Evolutionary conservation across 352 stramenopile genomes (phyloP).

Genomic region (Globisporangium alternatum): DNA sequence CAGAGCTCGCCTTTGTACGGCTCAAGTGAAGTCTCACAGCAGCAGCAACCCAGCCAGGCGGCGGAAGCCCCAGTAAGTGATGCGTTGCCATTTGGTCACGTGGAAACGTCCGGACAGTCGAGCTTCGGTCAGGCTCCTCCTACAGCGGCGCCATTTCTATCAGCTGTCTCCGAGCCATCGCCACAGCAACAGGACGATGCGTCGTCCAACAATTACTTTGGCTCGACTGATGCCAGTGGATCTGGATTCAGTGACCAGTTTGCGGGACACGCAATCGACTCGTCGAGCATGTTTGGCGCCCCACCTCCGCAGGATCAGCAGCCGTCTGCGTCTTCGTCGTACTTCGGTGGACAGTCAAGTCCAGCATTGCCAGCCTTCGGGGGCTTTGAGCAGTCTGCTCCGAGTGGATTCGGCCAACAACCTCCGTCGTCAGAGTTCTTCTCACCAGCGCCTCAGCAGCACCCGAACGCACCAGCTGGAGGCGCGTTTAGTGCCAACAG

Average conservation of each 20-base stretch:
- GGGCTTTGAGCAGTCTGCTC: conserved; percentile 22
- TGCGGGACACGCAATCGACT: not conserved
- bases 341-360: conserved; percentile 13
- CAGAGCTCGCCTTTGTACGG: not conserved
- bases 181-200: conserved; percentile 5
- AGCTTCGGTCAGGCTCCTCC: not conserved
- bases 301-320: conserved; percentile 11
- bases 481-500: not conserved
- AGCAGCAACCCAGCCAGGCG: not conserved
- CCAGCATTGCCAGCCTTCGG: conserved; percentile 20
- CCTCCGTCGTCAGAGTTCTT: conserved; percentile 36
- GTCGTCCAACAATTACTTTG: conserved; percentile 11
- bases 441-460: conserved; percentile 26
- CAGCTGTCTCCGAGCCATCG: not conserved
- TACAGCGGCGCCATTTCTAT: not conserved
- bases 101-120: not conserved
- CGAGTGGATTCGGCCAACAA: conserved; percentile 10
- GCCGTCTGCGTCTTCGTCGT: conserved; percentile 5
- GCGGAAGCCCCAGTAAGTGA: not conserved
- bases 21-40: not conserved
- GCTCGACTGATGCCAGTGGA: conserved; percentile 2
- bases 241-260: conserved; percentile 14
- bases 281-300: conserved; percentile 9
- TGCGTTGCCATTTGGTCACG: conserved; percentile 6
- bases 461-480: conserved; percentile 6